Evolutionary conservation across 768 basidiomycete species (phyloP).

Genomic region (Coprinellus aureogranulatus): DNA sequence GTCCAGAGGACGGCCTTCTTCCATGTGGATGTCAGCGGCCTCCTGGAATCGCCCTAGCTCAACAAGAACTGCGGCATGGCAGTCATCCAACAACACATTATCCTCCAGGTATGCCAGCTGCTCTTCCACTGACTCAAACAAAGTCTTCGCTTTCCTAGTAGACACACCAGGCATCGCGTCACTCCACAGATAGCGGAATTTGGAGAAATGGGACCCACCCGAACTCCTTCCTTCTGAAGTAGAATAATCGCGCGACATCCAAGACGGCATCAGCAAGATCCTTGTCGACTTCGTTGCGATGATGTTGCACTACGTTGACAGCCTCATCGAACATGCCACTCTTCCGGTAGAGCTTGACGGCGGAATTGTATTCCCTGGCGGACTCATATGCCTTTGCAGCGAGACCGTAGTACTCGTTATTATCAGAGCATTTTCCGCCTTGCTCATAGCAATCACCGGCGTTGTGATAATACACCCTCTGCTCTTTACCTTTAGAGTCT

Average conservation of each 20-base stretch:
- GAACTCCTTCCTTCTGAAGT: conserved; percentile 35
- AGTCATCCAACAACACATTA: conserved; percentile 41
- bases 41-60: conserved; percentile 40
- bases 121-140: conserved; percentile 54
- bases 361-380: conserved; percentile 3
- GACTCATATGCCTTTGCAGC: conserved; percentile 29
- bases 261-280: conserved; percentile 35
- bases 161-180: conserved; percentile 1
- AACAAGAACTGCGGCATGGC: conserved; percentile 44
- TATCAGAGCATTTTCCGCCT: conserved; percentile 46
- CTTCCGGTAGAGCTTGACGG: conserved; percentile 42
- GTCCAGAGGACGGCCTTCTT: conserved; percentile 43
- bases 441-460: conserved; percentile 40
- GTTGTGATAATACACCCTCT: conserved; percentile 5
- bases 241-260: conserved; percentile 45
- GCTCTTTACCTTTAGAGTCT: not conserved
- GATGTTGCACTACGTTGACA: conserved; percentile 37
- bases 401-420: conserved; percentile 40
- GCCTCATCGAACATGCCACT: conserved; percentile 53
- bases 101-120: conserved; percentile 56
- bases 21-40: conserved; percentile 51
- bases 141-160: conserved; percentile 40
- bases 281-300: conserved; percentile 29
- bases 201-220: conserved; percentile 26
- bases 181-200: not conserved